Conservation (phyloP, 176 grass and related monocot species). For the Puya raimondii region DNA sequence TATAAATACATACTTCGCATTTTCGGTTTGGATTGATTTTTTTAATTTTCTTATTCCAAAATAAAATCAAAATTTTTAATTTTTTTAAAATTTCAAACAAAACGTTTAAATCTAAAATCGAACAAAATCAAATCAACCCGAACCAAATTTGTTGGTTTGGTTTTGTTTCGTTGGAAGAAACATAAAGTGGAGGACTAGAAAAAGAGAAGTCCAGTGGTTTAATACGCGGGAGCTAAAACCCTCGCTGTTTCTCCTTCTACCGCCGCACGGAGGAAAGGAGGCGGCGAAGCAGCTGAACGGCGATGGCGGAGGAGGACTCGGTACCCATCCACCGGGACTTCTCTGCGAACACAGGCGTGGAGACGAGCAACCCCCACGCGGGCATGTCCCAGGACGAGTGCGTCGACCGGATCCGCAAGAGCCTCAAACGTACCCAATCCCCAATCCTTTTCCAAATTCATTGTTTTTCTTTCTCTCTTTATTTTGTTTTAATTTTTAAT, state of each 20-base stretch:
- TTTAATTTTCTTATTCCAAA: too few relatives aligned
- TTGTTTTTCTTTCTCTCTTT: neutral
- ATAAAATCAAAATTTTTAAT: too few relatives aligned
- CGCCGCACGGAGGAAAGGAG: neutral
- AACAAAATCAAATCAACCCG: too few relatives aligned
- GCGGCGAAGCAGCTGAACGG: neutral
- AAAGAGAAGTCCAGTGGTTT: too few relatives aligned
- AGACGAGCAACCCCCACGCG: neutral
- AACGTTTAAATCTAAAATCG: too few relatives aligned
- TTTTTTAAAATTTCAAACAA: too few relatives aligned
- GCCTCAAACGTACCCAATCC: conserved; percentile 37
- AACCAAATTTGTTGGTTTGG: too few relatives aligned
- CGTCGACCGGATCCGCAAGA: conserved; percentile 36
- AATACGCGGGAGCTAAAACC: neutral
- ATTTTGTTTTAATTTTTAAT: neutral
- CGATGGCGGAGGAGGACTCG: conserved; percentile 12
- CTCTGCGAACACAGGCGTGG: conserved; percentile 1
- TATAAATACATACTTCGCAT: too few relatives aligned
- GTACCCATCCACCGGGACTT: conserved; percentile 12
- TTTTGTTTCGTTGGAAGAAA: too few relatives aligned
- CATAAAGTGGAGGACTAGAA: too few relatives aligned
- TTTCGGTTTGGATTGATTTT: too few relatives aligned
- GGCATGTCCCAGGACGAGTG: conserved; percentile 56
- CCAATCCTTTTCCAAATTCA: neutral
- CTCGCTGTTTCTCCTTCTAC: neutral